phyloP scores from a whole-genome alignment of 257 asterid genomes.

The Sherardia arvensis region DNA sequence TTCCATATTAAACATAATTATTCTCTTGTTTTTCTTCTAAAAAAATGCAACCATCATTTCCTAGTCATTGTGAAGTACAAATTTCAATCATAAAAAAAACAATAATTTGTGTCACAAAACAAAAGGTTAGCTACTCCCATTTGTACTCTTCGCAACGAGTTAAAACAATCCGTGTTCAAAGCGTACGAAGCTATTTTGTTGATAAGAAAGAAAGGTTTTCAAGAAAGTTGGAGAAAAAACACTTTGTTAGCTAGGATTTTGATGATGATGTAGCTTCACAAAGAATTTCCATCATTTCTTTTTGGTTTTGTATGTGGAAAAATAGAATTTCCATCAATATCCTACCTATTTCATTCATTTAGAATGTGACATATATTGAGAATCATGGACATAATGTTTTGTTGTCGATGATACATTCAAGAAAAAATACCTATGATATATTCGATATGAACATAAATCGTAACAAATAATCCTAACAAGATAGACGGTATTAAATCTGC shows the following conservation, averaged over 20 bases:
- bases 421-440: too few species aligned
- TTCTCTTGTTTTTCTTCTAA: not conserved
- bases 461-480: too few species aligned
- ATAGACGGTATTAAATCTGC: too few species aligned
- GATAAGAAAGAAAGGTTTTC: not conserved
- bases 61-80: not conserved
- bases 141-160: not conserved
- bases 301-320: too few species aligned
- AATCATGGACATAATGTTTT: too few species aligned
- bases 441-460: too few species aligned
- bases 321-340: not conserved
- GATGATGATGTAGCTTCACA: not conserved
- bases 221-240: not conserved
- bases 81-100: not conserved
- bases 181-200: not conserved
- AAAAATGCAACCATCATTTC: not conserved
- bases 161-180: not conserved
- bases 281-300: not conserved
- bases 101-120: not conserved
- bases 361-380: too few species aligned
- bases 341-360: not conserved
- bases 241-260: not conserved
- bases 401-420: too few species aligned
- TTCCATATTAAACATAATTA: not conserved
- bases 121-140: not conserved